A percentile compares a stretch with the other conserved stretches of the same genome.
phyloP scores from a whole-genome alignment of 768 basidiomycete species.

The Termitomyces sp. region DNA sequence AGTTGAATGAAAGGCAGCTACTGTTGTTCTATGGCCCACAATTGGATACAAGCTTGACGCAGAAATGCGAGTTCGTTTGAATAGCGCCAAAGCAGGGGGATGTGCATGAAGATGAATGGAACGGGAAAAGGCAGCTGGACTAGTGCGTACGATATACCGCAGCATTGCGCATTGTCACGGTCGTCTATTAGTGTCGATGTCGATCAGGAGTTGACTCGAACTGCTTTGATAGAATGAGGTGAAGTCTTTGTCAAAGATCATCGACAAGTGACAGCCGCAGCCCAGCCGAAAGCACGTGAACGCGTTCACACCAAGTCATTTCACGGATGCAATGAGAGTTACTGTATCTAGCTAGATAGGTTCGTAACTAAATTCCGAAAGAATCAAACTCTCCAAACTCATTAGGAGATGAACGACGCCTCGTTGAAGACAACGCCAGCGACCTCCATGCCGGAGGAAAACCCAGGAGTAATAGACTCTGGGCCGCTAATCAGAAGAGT shows the following conservation, averaged over 20 bases:
- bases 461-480: conserved; percentile 30
- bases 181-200: not conserved
- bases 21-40: not conserved
- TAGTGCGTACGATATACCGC: conserved; percentile 32
- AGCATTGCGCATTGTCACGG: conserved; percentile 47
- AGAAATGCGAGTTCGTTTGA: not conserved
- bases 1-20: conserved; percentile 32
- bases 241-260: not conserved
- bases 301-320: not conserved
- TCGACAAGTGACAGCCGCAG: not conserved
- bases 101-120: conserved; percentile 7
- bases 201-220: not conserved
- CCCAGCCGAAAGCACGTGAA: not conserved
- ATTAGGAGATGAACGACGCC: conserved; percentile 72
- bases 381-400: not conserved
- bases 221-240: not conserved
- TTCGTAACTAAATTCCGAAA: not conserved
- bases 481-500: conserved; percentile 39
- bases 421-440: conserved; percentile 81
- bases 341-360: conserved; percentile 28
- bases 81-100: not conserved
- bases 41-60: not conserved
- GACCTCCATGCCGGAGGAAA: conserved; percentile 40
- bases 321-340: not conserved
- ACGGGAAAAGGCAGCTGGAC: conserved; percentile 10